These are phyloP conservation scores for Ceratobasidium sp. DNA, from an alignment of 1,284 basidiomycete species.

Conservation along the genomic window DNA sequence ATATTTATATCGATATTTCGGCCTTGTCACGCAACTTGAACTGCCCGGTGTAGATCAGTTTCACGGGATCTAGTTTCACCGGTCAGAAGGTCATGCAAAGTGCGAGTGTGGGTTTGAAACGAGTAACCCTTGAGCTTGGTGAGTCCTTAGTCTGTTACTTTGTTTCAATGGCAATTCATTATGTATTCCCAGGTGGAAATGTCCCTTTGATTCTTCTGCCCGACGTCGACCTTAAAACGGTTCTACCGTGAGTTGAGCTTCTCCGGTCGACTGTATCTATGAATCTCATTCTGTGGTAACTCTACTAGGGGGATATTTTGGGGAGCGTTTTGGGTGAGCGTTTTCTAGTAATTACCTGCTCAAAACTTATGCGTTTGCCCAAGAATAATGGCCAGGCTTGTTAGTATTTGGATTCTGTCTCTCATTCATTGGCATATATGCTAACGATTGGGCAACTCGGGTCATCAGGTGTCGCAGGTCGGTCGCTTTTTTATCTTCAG, in stretches of 20 bases:
- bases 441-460: no score
- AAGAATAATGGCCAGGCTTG: conserved; percentile 23
- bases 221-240: conserved; percentile 14
- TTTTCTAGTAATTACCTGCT: not conserved
- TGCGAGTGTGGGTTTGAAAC: conserved; percentile 66
- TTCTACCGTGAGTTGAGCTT: conserved; percentile 20
- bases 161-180: not conserved
- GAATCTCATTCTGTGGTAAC: not conserved
- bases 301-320: conserved; percentile 15
- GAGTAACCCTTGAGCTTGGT: conserved; percentile 85
- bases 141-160: not conserved
- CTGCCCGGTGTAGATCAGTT: conserved; percentile 55
- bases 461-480: not conserved
- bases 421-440: not conserved
- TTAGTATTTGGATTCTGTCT: not conserved
- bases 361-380: not conserved
- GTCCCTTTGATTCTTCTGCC: conserved; percentile 26
- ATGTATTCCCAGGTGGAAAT: conserved; percentile 1
- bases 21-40: not conserved
- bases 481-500: not conserved
- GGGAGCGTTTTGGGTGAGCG: conserved; percentile 21
- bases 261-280: not conserved
- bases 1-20: not conserved
- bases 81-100: conserved; percentile 67
- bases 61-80: conserved; percentile 62